Conservation (phyloP, 768 basidiomycete species). For the Boletales sp. region DNA sequence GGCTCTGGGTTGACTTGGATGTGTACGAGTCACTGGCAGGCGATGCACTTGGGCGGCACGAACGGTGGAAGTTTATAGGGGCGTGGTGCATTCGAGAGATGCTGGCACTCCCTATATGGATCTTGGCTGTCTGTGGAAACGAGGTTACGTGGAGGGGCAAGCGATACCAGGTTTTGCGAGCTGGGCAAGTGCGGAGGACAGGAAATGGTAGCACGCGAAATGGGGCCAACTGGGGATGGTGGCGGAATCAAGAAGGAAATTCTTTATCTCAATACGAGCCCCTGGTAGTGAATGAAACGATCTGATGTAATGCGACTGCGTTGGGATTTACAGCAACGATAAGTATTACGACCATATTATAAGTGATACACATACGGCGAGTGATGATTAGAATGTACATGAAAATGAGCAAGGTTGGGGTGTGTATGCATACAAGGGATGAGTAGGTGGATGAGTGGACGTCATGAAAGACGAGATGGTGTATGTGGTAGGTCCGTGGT, state of each 20-base stretch:
- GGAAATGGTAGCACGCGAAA: slow-evolving; percentile 8
- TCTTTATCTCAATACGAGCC: slow-evolving; percentile 14
- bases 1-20: slow-evolving; percentile 79
- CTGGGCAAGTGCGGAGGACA: slow-evolving; percentile 61
- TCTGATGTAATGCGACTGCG: slow-evolving; percentile 19
- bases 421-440: slow-evolving; percentile 23
- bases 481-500: slow-evolving; percentile 23
- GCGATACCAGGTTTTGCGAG: slow-evolving; percentile 66
- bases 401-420: slow-evolving; percentile 24
- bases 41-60: slow-evolving; percentile 48
- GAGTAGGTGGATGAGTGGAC: slow-evolving; percentile 13
- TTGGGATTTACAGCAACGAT: slow-evolving; percentile 27
- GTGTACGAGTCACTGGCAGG: slow-evolving; percentile 77
- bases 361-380: slow-evolving; percentile 29
- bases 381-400: slow-evolving; percentile 35
- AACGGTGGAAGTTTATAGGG: slow-evolving; percentile 56
- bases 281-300: slow-evolving; percentile 11
- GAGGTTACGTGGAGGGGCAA: slow-evolving; percentile 87
- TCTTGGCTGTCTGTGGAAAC: slow-evolving; percentile 75
- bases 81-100: slow-evolving; percentile 83
- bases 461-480: slow-evolving; percentile 20
- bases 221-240: slow-evolving; percentile 26
- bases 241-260: slow-evolving; percentile 15
- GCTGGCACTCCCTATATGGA: slow-evolving; percentile 85
- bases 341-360: slow-evolving; percentile 31